Evolutionary conservation across 768 basidiomycete genomes (phyloP).

Genomic region (Antrodiella citrinella): DNA sequence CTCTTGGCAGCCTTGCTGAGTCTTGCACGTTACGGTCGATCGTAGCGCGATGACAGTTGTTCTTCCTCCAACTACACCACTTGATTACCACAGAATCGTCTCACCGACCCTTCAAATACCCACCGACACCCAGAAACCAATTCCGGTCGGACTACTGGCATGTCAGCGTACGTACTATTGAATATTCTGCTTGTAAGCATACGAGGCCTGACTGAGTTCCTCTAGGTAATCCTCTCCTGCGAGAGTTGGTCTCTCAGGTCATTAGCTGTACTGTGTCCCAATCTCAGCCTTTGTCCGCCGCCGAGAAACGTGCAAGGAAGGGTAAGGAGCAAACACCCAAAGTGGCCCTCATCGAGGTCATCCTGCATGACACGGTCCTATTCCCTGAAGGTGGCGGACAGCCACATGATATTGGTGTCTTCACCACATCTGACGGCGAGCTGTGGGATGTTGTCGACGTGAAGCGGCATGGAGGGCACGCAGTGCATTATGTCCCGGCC

Average conservation of each 20-base stretch:
- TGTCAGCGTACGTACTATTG: constrained; percentile 54
- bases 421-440: constrained; percentile 37
- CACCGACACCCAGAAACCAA: constrained; percentile 37
- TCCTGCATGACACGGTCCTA: constrained; percentile 68
- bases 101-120: constrained; percentile 50
- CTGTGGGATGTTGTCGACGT: constrained; percentile 56
- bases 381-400: constrained; percentile 85
- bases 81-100: constrained; percentile 58
- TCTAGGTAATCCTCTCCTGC: constrained; percentile 63
- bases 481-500: constrained; percentile 62
- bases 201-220: no score
- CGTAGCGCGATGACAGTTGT: no score
- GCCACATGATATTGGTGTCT: constrained; percentile 61
- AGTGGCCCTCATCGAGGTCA: constrained; percentile 53
- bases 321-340: constrained; percentile 42
- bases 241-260: constrained; percentile 48
- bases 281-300: constrained; percentile 27
- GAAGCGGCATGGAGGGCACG: constrained; percentile 62
- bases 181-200: constrained; percentile 1
- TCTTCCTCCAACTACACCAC: constrained; percentile 36
- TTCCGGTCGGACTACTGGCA: constrained; percentile 71
- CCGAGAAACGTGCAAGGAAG: constrained; percentile 37
- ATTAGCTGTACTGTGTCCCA: constrained; percentile 42
- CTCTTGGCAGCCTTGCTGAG: no score
- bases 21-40: no score